phyloP scores from a whole-genome alignment of 1,139 yeast genomes.

The Lodderomyces orthopsilosis region DNA sequence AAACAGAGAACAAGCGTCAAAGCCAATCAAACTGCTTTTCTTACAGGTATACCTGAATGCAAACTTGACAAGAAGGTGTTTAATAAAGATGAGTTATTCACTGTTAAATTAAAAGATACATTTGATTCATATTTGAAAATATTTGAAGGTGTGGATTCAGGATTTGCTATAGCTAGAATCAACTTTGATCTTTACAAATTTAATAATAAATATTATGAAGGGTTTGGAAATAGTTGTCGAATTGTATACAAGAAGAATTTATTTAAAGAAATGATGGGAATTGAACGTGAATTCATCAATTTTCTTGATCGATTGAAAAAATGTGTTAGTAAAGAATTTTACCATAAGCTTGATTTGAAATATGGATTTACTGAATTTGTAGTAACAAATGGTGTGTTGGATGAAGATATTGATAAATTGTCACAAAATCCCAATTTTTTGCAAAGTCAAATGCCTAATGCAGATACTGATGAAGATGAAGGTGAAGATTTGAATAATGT shows the following conservation, averaged over 20 bases:
- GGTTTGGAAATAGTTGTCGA: constrained; percentile 1
- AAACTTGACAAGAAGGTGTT: background rate
- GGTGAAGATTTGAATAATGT: too few species aligned
- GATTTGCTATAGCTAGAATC: constrained; percentile 6
- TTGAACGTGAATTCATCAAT: constrained; percentile 8
- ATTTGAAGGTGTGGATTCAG: background rate
- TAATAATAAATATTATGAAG: constrained; percentile 8
- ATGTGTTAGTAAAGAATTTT: background rate
- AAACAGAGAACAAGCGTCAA: background rate
- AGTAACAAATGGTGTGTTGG: background rate
- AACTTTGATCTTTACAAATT: constrained; percentile 10
- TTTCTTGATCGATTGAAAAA: constrained; percentile 7
- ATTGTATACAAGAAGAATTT: constrained; percentile 6
- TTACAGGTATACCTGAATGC: background rate
- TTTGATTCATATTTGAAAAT: background rate
- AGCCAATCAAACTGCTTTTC: constrained; percentile 2
- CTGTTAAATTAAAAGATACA: background rate
- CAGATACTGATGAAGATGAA: background rate
- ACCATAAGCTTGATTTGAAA: background rate
- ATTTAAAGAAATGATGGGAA: constrained; percentile 4
- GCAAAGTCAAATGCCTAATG: constrained; percentile 5
- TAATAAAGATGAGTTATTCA: background rate
- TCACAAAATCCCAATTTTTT: constrained; percentile 4
- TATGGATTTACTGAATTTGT: constrained; percentile 1
- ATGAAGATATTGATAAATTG: constrained; percentile 1